Percentiles rank a stretch among this genome's conserved stretches.
Evolutionary conservation across 2,329 filamentous ascomycete species (phyloP).

Genomic region (Zelopaecilomyces penicillatus): DNA sequence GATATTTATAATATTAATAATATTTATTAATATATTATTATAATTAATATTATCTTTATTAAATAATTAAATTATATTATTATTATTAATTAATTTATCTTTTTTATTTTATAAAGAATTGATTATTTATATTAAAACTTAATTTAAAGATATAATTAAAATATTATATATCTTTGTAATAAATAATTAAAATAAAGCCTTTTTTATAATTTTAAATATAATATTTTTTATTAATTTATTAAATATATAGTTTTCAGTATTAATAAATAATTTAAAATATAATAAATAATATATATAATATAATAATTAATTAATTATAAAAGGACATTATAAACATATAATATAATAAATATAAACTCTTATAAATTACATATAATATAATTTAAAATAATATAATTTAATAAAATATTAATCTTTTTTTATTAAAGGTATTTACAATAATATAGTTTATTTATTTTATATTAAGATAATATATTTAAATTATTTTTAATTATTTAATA

Average conservation of each 20-base stretch:
- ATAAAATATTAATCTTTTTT: not conserved
- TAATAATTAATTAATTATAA: no score
- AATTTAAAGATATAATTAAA: no score
- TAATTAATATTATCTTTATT: not conserved
- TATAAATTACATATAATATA: not conserved
- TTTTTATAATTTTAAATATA: not conserved
- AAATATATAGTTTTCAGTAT: no score
- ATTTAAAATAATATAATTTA: not conserved
- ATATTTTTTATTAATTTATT: no score
- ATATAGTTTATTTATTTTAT: no score
- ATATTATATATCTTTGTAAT: not conserved
- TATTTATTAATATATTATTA: not conserved
- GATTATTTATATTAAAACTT: no score
- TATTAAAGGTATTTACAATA: not conserved
- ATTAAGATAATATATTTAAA: not conserved
- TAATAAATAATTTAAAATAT: not conserved
- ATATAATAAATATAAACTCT: not conserved
- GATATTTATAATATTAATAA: not conserved
- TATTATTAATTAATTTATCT: no score
- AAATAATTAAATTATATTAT: no score
- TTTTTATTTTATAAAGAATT: no score
- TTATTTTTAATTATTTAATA: not conserved
- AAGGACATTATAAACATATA: no score
- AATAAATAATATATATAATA: not conserved
- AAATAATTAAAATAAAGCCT: not conserved